phyloP scores from a whole-genome alignment of 2,329 filamentous ascomycete genomes.

The Trichoderma simmonsii region DNA sequence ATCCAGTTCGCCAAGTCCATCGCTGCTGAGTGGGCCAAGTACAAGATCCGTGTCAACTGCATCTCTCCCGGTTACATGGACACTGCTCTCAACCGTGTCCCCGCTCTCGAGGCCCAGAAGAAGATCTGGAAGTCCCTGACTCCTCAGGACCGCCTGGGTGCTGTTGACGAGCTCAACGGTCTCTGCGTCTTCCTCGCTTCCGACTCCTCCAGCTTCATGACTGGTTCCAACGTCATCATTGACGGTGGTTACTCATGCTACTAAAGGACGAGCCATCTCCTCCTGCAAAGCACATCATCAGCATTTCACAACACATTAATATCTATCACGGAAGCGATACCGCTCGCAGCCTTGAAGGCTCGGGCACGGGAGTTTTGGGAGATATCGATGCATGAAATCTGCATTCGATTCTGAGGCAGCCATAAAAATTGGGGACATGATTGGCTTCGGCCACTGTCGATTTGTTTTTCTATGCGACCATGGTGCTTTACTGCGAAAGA shows the following conservation, averaged over 20 bases:
- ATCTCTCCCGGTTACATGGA: slow-evolving; percentile 87
- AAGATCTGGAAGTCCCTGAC: slow-evolving; percentile 74
- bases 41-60: slow-evolving; percentile 77
- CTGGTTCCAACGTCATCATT: slow-evolving; percentile 68
- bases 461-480: slow-evolving; percentile 1
- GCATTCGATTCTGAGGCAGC: slow-evolving; percentile 3
- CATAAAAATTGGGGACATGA: slow-evolving; percentile 9
- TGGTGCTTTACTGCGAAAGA: neutral
- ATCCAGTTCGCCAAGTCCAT: slow-evolving; percentile 77
- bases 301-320: slow-evolving; percentile 14
- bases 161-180: slow-evolving; percentile 73
- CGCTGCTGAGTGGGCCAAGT: slow-evolving; percentile 79
- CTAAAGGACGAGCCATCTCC: slow-evolving; percentile 33
- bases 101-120: slow-evolving; percentile 76
- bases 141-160: slow-evolving; percentile 69
- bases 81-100: slow-evolving; percentile 75
- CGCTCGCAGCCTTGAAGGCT: neutral
- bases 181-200: slow-evolving; percentile 73
- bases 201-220: slow-evolving; percentile 73
- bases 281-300: neutral
- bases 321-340: slow-evolving; percentile 10
- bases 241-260: slow-evolving; percentile 68
- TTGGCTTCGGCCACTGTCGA: neutral
- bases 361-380: slow-evolving; percentile 15
- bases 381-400: neutral